Base-by-base conservation (phyloP, 1,284 basidiomycete species). In the Neonothopanus nambi region DNA sequence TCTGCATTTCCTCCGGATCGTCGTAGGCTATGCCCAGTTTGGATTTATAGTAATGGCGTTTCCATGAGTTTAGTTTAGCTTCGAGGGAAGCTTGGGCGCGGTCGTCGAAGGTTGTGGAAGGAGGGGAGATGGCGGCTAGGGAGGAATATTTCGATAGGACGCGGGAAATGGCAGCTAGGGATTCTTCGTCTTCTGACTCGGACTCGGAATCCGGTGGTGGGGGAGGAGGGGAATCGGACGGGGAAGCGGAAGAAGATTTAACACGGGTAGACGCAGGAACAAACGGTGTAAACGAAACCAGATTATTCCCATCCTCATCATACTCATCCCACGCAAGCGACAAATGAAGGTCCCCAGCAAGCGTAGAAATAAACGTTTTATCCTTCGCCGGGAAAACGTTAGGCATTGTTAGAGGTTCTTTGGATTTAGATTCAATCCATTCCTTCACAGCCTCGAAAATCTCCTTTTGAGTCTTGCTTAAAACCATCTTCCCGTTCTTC, bases 11-110 rank as follows among this genome's bases (percentile, higher is more conserved):
- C 62, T 86, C 74, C 2, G 82, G 80, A 60, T 89, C 70, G 59
- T 89, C 79, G 59, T 82, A 91, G 21, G 85, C 84, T 59, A 97
- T 87, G 55, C 88, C 84, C 51, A 98, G 72, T 72, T 98, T 98
- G 24, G 82, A 86, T 89, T 81, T 80, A 73, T 99, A 99, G 73
- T 99, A 98, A 3, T 71, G 74, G 55, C 82, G 75, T 76, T 99
- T 99, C 93, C 94, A 98, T 61, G 91, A 86, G 44, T 86, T 84
- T 87, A 99, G 92, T 74, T 91, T 93, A n/a, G n/a, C n/a, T n/a
- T n/a, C n/a, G 63, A 89, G 84, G 5, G 41, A 9, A n/a, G n/a
- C n/a, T 3, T 43, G 41, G 3, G 49, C 40, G 15, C 89, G 78
- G 52, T 84, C 82, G 61, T 94, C 92, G 63, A 91, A 90, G 47